phyloP scores from a whole-genome alignment of 257 asterid species.

The Plantago major region DNA sequence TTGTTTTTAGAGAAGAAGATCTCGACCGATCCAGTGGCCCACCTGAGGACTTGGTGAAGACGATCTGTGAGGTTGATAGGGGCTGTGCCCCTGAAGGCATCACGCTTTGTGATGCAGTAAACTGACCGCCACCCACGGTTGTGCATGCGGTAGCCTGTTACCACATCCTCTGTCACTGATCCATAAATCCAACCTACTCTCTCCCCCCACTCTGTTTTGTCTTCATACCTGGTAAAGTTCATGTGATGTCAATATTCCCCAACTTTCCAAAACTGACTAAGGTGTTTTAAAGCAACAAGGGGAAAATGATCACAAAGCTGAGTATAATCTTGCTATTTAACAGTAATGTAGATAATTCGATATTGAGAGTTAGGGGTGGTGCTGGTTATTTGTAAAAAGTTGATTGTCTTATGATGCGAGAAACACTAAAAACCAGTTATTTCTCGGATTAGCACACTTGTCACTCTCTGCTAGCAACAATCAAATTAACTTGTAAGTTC shows the following conservation, averaged over 20 bases:
- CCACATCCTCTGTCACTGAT: conserved; percentile 95
- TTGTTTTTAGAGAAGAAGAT: conserved; percentile 91
- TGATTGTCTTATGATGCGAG: too few species aligned
- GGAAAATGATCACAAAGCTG: background rate
- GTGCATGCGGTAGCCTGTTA: conserved; percentile 98
- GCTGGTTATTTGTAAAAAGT: too few species aligned
- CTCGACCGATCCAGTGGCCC: conserved; percentile 99
- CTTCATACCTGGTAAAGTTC: conserved; percentile 62
- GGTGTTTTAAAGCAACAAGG: background rate
- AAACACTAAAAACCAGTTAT: too few species aligned
- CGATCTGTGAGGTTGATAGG: conserved; percentile 94
- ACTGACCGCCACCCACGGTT: conserved; percentile 97
- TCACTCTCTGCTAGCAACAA: too few species aligned
- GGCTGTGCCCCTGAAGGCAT: conserved; percentile 89
- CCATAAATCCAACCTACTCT: conserved; percentile 97
- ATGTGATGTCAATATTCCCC: background rate
- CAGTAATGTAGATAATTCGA: too few species aligned
- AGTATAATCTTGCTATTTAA: too few species aligned
- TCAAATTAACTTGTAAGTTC: too few species aligned
- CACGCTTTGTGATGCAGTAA: conserved; percentile 91
- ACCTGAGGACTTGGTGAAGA: conserved; percentile 93
- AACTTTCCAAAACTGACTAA: background rate
- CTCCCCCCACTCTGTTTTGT: conserved; percentile 98
- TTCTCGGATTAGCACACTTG: too few species aligned
- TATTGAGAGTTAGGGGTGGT: too few species aligned